Evolutionary conservation across 2,329 filamentous ascomycete genomes (phyloP), one percentile per base, ranked within the genome.

Genomic region (Proliferodiscus dingleyae): DNA sequence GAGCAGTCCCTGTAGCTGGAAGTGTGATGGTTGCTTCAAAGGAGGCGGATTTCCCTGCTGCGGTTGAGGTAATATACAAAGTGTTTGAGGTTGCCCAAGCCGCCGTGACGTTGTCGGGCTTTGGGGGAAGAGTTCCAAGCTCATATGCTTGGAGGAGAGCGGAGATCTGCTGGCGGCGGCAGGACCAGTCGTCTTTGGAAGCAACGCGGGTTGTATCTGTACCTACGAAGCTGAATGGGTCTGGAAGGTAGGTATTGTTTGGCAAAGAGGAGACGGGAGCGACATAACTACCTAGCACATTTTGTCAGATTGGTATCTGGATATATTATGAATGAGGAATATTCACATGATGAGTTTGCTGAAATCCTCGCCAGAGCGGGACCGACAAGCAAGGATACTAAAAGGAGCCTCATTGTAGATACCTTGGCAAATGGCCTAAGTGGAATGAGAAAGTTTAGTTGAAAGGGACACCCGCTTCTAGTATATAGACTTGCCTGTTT

Each of bases 71-170:
- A 4, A 46, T 22, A 8, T n/a, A 21, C 6, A 37, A 10, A 3
- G 15, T 37, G 15, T 6, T 28, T 19, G 64, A 69, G 47, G 74
- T 58, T 42, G 60, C 64, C 54, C 43, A 68, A 39, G 70, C 64
- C 16, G 67, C 71, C 48, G 69, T 68, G 48, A 75, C 64, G 19
- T 59, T 65, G 60, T 71, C 67, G 1, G 71, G 71, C 1, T 68
- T 64, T 18, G 61, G 62, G 5, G 72, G 72, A 58, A 70, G 71
- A 51, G 63, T 64, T 47, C 72, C 72, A 11, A 74, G 66, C 61
- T 75, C 72, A 60, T 71, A 74, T 58, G 71, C 67, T 59, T 74
- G 68, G 54, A 75, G 54, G 26, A 69, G 64, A 56, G 69, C 67
- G 59, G 60, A 66, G 58, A 75, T 74, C 62, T 75, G 71, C 38